Evolutionary conservation across 768 basidiomycete species (phyloP), one percentile per base, ranked within the genome.

Genomic region (Megacollybia marginata): DNA sequence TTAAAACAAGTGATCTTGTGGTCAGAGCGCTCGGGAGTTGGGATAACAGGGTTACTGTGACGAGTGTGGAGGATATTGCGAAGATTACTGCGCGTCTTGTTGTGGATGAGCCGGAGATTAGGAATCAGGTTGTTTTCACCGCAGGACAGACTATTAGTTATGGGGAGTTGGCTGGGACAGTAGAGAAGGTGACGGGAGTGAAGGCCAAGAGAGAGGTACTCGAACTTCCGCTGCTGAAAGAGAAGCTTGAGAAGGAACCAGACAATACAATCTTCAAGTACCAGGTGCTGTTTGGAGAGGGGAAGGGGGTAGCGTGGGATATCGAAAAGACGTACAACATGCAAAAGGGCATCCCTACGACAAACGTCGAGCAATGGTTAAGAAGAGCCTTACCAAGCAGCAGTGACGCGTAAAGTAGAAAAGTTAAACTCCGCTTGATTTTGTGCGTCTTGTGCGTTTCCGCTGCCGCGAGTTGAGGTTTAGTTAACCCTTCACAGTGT

Each of bases 101-200:
- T 11, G 47, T 42, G 10, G 49, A 44, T 2, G 47, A 59, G n/a
- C 55, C 46, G 2, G 47, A 48, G 18, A 48, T 53, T 0, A 40
- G 42, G 44, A 55, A 59, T 12, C 56, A 56, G 1, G 59, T 67
- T 2, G 54, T 66, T 4, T 65, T 56, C 45, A 57, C 54, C 10
- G 65, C 61, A 2, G 58, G 60, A n/a, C 65, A 67, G 23, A 67
- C 65, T 11, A 16, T 63, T 33, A 55, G 54, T 2, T 67, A 64
- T 48, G 52, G 50, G 20, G 48, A 50, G 42, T 43, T 67, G 4
- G 64, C 62, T 11, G 54, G 60, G 12, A 49, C 54, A 5, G 53
- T 65, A 2, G 56, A 59, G 6, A 33, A 46, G 23, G 46, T 51
- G 12, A 43, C 55, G 9, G 52, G 50, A 13, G 23, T 6, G 23